These are phyloP conservation scores for Nothopassalora personata DNA, from an alignment of 2,329 filamentous ascomycete genomes.

Conservation along the genomic window DNA sequence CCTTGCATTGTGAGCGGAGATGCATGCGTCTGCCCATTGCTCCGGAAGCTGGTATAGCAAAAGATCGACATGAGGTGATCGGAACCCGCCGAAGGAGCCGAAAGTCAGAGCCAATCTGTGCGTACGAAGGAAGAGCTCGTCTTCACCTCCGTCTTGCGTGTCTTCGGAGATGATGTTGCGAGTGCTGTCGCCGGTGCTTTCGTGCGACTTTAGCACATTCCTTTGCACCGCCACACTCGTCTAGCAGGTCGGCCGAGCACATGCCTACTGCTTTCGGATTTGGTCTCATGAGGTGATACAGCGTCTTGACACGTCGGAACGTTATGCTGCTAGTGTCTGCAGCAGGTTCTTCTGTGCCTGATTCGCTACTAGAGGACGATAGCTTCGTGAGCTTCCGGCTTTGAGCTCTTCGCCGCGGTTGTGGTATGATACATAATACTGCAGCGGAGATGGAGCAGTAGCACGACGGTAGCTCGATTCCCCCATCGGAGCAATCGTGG, in stretches of 20 bases:
- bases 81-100: neutral
- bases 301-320: no score
- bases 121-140: neutral
- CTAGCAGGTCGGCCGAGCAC: neutral
- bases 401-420: neutral
- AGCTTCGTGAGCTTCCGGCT: neutral
- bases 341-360: no score
- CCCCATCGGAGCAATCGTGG: neutral
- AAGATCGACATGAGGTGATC: neutral
- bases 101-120: neutral
- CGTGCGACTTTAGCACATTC: neutral
- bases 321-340: no score
- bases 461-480: neutral
- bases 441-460: neutral
- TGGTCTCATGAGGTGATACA: neutral
- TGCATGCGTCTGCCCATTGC: neutral
- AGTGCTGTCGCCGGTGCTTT: neutral
- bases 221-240: neutral
- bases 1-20: neutral
- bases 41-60: neutral
- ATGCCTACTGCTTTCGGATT: neutral
- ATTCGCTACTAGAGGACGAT: neutral
- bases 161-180: neutral
- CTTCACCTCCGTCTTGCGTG: neutral
- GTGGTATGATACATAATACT: neutral